Conservation (phyloP, 768 basidiomycete genomes). For the Tulasnella sp. region DNA sequence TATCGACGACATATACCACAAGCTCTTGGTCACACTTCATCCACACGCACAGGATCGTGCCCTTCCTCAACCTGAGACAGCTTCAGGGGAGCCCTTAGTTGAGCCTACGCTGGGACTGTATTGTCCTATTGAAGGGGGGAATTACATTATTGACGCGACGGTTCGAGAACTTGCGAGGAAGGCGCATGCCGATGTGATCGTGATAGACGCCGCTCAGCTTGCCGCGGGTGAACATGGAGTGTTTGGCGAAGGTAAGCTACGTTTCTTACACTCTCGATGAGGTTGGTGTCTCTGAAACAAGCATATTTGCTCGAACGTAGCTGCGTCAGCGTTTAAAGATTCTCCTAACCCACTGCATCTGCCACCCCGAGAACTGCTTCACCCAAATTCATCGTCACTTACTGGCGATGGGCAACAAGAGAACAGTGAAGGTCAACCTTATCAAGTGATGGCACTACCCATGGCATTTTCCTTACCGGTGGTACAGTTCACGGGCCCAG, state of each 20-base stretch:
- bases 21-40: slow-evolving; percentile 65
- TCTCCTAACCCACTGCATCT: slow-evolving; percentile 72
- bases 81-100: slow-evolving; percentile 37
- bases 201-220: slow-evolving; percentile 73
- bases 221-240: slow-evolving; percentile 82
- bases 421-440: slow-evolving; percentile 36
- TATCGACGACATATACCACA: slow-evolving; percentile 63
- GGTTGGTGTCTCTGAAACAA: too few species aligned
- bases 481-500: background rate
- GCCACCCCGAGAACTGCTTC: slow-evolving; percentile 24
- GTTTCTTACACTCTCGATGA: slow-evolving; percentile 2
- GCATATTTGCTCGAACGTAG: too few species aligned
- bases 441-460: slow-evolving; percentile 19
- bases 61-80: slow-evolving; percentile 30
- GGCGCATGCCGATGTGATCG: slow-evolving; percentile 68
- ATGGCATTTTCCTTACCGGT: background rate
- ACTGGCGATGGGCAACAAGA: slow-evolving; percentile 38
- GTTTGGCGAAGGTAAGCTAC: slow-evolving; percentile 42
- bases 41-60: slow-evolving; percentile 73
- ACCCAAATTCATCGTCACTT: slow-evolving; percentile 1
- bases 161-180: slow-evolving; percentile 65
- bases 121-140: slow-evolving; percentile 82
- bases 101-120: slow-evolving; percentile 82
- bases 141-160: slow-evolving; percentile 69
- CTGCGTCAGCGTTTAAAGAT: slow-evolving; percentile 56